Percentiles rank a stretch among this genome's conserved stretches.
Conservation (phyloP, 805 yeast genomes). For the Brettanomyces nanus region DNA sequence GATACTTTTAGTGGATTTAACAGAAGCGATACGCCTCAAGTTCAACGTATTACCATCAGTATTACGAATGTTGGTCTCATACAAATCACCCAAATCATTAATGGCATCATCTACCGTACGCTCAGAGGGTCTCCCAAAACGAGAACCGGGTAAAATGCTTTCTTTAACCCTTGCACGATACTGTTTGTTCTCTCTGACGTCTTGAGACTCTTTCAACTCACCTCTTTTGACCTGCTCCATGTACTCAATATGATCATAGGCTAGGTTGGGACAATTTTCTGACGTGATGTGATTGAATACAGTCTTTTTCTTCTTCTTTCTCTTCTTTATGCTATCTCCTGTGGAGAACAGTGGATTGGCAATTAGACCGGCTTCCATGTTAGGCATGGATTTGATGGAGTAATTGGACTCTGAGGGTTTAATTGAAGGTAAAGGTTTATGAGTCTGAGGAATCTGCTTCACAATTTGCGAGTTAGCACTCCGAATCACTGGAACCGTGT, state of each 20-base stretch:
- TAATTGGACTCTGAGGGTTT: constrained; percentile 26
- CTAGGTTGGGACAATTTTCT: background rate
- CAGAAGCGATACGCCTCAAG: constrained; percentile 23
- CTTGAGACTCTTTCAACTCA: constrained; percentile 12
- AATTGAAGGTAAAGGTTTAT: constrained; percentile 30
- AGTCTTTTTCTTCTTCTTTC: background rate
- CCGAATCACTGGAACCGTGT: constrained; percentile 13
- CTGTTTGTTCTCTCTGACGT: constrained; percentile 10
- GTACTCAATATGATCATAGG: constrained; percentile 23
- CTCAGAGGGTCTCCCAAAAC: background rate
- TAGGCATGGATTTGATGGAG: constrained; percentile 27
- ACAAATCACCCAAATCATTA: constrained; percentile 25
- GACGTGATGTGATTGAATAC: background rate
- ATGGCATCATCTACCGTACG: constrained; percentile 4
- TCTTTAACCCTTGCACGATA: constrained; percentile 11
- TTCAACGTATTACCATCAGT: constrained; percentile 14
- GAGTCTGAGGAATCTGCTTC: constrained; percentile 2
- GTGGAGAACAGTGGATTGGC: no score
- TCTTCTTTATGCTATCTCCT: constrained; percentile 25
- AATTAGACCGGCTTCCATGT: constrained; percentile 15
- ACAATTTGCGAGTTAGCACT: constrained; percentile 4
- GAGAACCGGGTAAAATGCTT: constrained; percentile 3
- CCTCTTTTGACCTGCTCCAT: constrained; percentile 20
- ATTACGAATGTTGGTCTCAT: constrained; percentile 27
- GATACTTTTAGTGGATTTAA: constrained; percentile 23